These are phyloP conservation scores for Suhomyces choctaworum DNA, from an alignment of 1,139 yeast genomes.

Conservation along the genomic window DNA sequence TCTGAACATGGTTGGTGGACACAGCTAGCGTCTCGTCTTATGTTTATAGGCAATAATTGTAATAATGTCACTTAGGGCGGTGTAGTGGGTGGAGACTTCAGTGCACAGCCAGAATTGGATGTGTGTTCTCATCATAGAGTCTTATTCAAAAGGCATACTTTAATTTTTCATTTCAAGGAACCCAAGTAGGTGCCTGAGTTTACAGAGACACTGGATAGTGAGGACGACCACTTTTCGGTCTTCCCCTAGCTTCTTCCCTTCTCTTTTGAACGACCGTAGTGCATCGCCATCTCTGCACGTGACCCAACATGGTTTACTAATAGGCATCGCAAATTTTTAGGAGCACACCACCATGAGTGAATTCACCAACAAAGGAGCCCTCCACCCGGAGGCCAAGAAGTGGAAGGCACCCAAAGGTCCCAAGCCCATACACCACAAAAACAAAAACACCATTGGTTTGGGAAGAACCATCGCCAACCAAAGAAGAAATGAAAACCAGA, in stretches of 20 bases:
- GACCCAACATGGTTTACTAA: conserved; percentile 1
- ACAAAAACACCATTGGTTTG: conserved; percentile 79
- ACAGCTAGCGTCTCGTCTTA: too few species aligned
- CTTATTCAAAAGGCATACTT: too few species aligned
- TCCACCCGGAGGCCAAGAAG: conserved; percentile 51
- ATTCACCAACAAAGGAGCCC: conserved; percentile 38
- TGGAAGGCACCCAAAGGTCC: conserved; percentile 85
- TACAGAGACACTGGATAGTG: too few species aligned
- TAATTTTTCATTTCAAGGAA: too few species aligned
- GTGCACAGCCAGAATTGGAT: too few species aligned
- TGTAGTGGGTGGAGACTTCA: too few species aligned
- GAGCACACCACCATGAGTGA: conserved; percentile 12
- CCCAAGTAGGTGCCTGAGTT: too few species aligned
- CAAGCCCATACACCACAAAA: conserved; percentile 80
- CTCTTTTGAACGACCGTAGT: not conserved
- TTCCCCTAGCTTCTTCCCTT: not conserved
- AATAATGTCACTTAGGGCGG: too few species aligned
- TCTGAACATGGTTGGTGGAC: too few species aligned
- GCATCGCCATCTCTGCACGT: conserved; percentile 1
- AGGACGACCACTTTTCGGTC: too few species aligned
- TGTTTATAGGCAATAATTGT: too few species aligned
- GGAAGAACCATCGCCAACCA: conserved; percentile 84
- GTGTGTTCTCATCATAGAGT: too few species aligned
- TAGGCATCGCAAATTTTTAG: conserved; percentile 6
- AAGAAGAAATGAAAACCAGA: conserved; percentile 65